Conservation (phyloP, 2,329 filamentous ascomycete genomes). For the Colletotrichum sp. region DNA sequence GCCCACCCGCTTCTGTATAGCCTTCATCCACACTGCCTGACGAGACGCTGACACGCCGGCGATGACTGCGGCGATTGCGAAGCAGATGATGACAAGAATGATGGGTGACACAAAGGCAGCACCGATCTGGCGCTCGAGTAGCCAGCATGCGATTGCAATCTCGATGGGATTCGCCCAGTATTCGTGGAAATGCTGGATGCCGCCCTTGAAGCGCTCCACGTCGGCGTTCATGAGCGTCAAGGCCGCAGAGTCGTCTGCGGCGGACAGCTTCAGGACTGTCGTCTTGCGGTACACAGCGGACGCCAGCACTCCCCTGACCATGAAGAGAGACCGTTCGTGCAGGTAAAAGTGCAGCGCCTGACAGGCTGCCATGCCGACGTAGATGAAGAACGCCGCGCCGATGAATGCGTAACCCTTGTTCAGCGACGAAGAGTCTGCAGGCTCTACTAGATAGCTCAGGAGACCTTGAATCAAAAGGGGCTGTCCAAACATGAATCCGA, state of each 20-base stretch:
- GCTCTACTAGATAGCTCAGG: constrained; percentile 30
- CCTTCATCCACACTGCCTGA: constrained; percentile 28
- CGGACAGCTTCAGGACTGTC: constrained; percentile 31
- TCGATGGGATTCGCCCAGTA: constrained; percentile 46
- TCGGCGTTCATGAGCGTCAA: constrained; percentile 55
- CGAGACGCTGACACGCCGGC: background rate
- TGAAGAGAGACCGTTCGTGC: constrained; percentile 34
- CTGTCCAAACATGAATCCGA: constrained; percentile 41
- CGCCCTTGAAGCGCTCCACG: constrained; percentile 44
- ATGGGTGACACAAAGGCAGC: constrained; percentile 9
- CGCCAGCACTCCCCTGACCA: constrained; percentile 37
- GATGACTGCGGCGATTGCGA: background rate
- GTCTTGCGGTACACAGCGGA: constrained; percentile 39
- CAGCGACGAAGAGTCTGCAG: constrained; percentile 14
- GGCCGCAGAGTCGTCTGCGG: constrained; percentile 42
- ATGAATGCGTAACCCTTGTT: constrained; percentile 47
- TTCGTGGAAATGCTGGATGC: constrained; percentile 40
- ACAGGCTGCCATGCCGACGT: constrained; percentile 44
- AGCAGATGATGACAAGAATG: background rate
- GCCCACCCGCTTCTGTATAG: constrained; percentile 27
- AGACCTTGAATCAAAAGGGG: constrained; percentile 42
- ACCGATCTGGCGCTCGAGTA: constrained; percentile 44
- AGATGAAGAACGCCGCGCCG: constrained; percentile 43
- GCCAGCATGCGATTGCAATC: constrained; percentile 48
- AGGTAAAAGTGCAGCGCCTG: constrained; percentile 44